Percentiles rank a stretch among this genome's conserved stretches.
Evolutionary conservation across 2,329 filamentous ascomycete genomes (phyloP).

Genomic region (Oidium heveae): DNA sequence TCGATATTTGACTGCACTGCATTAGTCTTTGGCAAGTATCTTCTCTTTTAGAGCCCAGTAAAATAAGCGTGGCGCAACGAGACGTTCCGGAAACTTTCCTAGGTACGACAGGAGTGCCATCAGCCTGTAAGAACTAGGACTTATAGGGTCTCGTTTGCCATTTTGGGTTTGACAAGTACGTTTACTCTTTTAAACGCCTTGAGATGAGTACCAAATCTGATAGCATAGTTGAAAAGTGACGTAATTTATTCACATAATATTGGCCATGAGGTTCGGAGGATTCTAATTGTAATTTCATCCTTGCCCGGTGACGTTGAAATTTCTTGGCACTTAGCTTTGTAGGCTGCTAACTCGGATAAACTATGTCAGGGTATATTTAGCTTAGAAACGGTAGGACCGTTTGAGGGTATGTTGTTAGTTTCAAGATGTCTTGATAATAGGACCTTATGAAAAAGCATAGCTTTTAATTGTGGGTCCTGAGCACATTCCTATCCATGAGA

Average conservation of each 20-base stretch:
- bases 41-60: background rate
- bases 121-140: background rate
- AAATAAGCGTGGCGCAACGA: background rate
- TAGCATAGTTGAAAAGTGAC: background rate
- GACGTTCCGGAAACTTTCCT: background rate
- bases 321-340: background rate
- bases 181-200: background rate
- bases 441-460: background rate
- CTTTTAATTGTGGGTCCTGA: background rate
- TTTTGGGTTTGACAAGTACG: background rate
- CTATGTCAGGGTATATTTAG: background rate
- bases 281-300: background rate
- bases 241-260: background rate
- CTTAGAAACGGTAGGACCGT: background rate
- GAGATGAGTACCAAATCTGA: background rate
- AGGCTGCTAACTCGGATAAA: background rate
- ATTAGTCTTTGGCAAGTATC: background rate
- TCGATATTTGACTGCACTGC: background rate
- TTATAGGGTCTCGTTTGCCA: background rate
- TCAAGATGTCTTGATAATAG: background rate
- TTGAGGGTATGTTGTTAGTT: background rate
- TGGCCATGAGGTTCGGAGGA: background rate
- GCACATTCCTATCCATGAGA: background rate
- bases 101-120: background rate
- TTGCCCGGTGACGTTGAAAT: background rate